Evolutionary conservation across 1,139 yeast species (phyloP).

Genomic region (Diutina rugosa): DNA sequence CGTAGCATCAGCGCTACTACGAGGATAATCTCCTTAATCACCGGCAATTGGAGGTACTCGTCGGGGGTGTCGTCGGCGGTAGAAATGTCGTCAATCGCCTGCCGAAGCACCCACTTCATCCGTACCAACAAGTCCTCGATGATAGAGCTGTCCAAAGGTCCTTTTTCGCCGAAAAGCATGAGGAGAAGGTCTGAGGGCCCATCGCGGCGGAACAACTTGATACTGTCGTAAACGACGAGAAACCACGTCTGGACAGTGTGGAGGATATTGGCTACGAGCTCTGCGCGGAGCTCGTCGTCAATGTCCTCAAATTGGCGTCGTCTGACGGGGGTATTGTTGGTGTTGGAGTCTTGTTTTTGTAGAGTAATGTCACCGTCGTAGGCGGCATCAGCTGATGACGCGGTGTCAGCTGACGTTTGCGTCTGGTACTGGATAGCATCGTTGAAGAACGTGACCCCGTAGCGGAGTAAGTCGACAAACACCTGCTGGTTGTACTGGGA

Average conservation of each 20-base stretch:
- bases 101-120: conserved; percentile 7
- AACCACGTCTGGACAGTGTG: conserved; percentile 14
- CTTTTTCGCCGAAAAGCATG: background rate
- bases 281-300: conserved; percentile 15
- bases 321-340: background rate
- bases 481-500: conserved; percentile 5
- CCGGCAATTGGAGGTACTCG: conserved; percentile 6
- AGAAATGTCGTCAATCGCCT: conserved; percentile 10
- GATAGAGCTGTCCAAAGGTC: background rate
- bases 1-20: conserved; percentile 16
- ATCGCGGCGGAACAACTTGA: conserved; percentile 4
- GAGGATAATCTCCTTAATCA: conserved; percentile 17
- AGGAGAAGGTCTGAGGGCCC: background rate
- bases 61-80: conserved; percentile 8
- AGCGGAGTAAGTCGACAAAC: conserved; percentile 10
- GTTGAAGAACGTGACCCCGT: conserved; percentile 12
- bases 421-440: conserved; percentile 9
- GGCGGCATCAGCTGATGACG: conserved; percentile 11
- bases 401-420: background rate
- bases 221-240: conserved; percentile 9
- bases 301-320: conserved; percentile 10
- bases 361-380: conserved; percentile 14
- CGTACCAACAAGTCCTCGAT: background rate
- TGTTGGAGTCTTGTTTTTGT: conserved; percentile 5
- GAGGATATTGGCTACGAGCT: conserved; percentile 9